phyloP scores from a whole-genome alignment of 2,329 filamentous ascomycete genomes.

The Cryphonectria japonica region DNA sequence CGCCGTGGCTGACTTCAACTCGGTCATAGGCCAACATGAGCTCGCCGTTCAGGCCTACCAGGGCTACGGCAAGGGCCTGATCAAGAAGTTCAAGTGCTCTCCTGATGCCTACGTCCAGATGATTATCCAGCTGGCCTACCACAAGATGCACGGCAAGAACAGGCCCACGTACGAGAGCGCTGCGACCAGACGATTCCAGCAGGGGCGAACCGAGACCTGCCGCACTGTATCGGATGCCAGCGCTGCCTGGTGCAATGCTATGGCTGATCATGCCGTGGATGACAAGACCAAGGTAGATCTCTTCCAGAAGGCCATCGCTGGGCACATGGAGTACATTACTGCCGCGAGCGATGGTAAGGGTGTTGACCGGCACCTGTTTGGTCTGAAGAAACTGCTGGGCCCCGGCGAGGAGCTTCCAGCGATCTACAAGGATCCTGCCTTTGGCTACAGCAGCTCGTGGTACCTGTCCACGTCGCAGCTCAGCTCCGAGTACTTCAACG shows the following conservation, averaged over 20 bases:
- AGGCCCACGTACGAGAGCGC: constrained; percentile 97
- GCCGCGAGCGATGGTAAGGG: constrained; percentile 91
- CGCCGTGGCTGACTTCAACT: constrained; percentile 77
- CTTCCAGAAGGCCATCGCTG: constrained; percentile 79
- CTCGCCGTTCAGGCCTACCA: constrained; percentile 94
- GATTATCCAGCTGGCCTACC: constrained; percentile 97
- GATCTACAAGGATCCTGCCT: constrained; percentile 87
- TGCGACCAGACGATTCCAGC: constrained; percentile 91
- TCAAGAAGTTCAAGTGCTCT: constrained; percentile 99
- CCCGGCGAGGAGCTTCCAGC: constrained; percentile 80
- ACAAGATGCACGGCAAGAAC: constrained; percentile 99
- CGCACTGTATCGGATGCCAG: constrained; percentile 89
- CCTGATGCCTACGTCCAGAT: constrained; percentile 98
- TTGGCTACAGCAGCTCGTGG: constrained; percentile 82
- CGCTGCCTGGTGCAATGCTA: constrained; percentile 86
- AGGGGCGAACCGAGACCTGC: constrained; percentile 95
- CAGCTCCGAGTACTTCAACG: constrained; percentile 97
- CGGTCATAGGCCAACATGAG: constrained; percentile 85
- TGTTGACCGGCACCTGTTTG: constrained; percentile 96
- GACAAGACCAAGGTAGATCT: constrained; percentile 70
- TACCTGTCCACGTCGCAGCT: constrained; percentile 88
- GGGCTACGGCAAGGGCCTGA: constrained; percentile 95
- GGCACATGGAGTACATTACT: constrained; percentile 87
- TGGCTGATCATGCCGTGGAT: constrained; percentile 69
- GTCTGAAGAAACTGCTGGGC: constrained; percentile 86